Percentiles rank a stretch among this genome's conserved stretches.
Conservation (phyloP, 129 eudicot species). For the Silybum marianum region DNA sequence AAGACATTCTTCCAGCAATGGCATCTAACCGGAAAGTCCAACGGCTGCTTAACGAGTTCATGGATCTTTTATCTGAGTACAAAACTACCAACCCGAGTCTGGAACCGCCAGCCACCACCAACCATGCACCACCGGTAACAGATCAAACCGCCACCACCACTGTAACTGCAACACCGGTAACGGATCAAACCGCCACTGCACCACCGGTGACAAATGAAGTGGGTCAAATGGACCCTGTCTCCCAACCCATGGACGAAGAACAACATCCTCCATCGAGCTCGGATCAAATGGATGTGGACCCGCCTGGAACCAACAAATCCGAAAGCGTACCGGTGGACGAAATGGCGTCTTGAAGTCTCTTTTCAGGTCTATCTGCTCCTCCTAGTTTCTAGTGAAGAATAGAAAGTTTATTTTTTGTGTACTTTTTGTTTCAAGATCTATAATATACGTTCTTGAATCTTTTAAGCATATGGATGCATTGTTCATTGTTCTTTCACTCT, state of each 20-base stretch:
- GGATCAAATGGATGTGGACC: constrained; percentile 54
- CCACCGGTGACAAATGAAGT: constrained; percentile 24
- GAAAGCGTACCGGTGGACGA: constrained; percentile 18
- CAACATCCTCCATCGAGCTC: constrained; percentile 33
- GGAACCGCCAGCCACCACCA: constrained; percentile 25
- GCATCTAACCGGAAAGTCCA: constrained; percentile 97
- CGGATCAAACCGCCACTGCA: constrained; percentile 16
- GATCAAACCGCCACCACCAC: constrained; percentile 42
- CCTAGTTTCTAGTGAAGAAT: not conserved
- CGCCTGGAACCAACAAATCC: constrained; percentile 25
- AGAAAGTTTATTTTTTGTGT: not conserved
- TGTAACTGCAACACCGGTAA: constrained; percentile 28
- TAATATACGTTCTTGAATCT: not conserved
- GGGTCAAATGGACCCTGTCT: constrained; percentile 28
- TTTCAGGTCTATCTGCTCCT: not conserved
- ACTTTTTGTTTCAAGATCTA: not conserved
- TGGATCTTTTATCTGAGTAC: constrained; percentile 90
- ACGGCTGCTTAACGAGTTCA: constrained; percentile 84
- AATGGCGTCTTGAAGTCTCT: constrained; percentile 32
- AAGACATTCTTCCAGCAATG: constrained; percentile 98
- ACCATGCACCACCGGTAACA: constrained; percentile 14
- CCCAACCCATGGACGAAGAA: constrained; percentile 35
- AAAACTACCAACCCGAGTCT: constrained; percentile 29
- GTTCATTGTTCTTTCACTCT: too few species aligned
- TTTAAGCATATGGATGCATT: not conserved